These are phyloP conservation scores for Fistulifera solaris DNA, from an alignment of 108 stramenopile genomes.

Conservation along the genomic window DNA sequence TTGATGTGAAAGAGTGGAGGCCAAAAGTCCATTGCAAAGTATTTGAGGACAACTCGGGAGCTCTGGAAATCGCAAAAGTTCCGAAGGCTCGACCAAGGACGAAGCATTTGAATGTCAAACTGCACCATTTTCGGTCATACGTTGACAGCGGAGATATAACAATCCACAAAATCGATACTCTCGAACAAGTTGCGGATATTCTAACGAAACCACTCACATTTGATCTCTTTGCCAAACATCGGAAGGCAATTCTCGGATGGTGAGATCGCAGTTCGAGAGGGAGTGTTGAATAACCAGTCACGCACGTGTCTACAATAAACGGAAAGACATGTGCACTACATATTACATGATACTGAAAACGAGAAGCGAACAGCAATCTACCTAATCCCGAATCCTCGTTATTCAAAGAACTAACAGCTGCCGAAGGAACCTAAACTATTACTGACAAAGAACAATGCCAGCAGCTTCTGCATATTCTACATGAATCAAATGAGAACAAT, in stretches of 20 bases:
- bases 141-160: conserved; percentile 19
- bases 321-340: too few relatives aligned
- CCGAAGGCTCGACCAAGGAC: conserved; percentile 25
- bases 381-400: too few relatives aligned
- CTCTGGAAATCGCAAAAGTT: conserved; percentile 18
- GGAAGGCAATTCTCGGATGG: conserved; percentile 5
- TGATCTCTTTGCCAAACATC: neutral
- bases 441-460: too few relatives aligned
- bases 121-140: conserved; percentile 29
- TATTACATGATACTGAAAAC: too few relatives aligned
- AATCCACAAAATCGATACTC: conserved; percentile 3
- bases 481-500: too few relatives aligned
- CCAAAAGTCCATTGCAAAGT: conserved; percentile 24
- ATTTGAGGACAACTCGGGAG: conserved; percentile 26
- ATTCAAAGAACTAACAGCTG: too few relatives aligned
- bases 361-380: too few relatives aligned
- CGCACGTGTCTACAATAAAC: too few relatives aligned
- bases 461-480: too few relatives aligned
- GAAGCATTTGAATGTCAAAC: conserved; percentile 28
- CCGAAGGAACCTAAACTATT: too few relatives aligned
- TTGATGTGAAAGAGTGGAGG: conserved; percentile 1
- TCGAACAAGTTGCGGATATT: neutral
- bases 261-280: neutral
- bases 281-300: conserved; percentile 3
- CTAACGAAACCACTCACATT: neutral